Percentiles rank a stretch among this genome's conserved stretches.
These are phyloP conservation scores for Alternaria novae-zelandiae DNA, from an alignment of 2,329 filamentous ascomycete genomes.

Conservation along the genomic window DNA sequence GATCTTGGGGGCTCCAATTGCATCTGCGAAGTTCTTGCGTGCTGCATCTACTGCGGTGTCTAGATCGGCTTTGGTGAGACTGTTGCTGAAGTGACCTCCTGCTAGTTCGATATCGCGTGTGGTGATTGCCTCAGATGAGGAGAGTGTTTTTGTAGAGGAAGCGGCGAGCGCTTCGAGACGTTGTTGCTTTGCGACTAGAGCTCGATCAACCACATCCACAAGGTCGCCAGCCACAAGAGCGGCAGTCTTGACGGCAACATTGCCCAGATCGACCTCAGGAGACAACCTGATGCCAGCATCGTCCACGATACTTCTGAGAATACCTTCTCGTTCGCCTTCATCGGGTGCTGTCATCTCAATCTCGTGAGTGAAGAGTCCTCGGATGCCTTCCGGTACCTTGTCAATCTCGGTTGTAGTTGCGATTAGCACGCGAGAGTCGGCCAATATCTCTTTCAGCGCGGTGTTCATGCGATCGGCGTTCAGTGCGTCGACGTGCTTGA, in stretches of 20 bases:
- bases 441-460: constrained; percentile 81
- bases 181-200: constrained; percentile 75
- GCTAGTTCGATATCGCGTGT: constrained; percentile 86
- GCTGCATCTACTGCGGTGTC: constrained; percentile 93
- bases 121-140: constrained; percentile 57
- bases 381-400: constrained; percentile 87
- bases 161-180: constrained; percentile 76
- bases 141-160: constrained; percentile 48
- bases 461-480: constrained; percentile 89
- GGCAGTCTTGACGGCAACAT: constrained; percentile 92
- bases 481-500: constrained; percentile 88
- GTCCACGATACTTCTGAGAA: constrained; percentile 78
- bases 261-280: constrained; percentile 80
- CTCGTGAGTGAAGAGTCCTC: constrained; percentile 93
- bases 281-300: constrained; percentile 79
- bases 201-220: constrained; percentile 91
- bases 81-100: constrained; percentile 79
- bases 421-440: constrained; percentile 81
- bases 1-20: constrained; percentile 97
- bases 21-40: constrained; percentile 96
- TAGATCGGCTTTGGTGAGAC: constrained; percentile 83
- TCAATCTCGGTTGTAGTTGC: constrained; percentile 96
- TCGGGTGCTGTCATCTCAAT: constrained; percentile 92
- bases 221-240: constrained; percentile 93
- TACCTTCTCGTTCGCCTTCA: constrained; percentile 88